phyloP scores from a whole-genome alignment of 2,329 filamentous ascomycete genomes.

The Colletotrichum truncatum region DNA sequence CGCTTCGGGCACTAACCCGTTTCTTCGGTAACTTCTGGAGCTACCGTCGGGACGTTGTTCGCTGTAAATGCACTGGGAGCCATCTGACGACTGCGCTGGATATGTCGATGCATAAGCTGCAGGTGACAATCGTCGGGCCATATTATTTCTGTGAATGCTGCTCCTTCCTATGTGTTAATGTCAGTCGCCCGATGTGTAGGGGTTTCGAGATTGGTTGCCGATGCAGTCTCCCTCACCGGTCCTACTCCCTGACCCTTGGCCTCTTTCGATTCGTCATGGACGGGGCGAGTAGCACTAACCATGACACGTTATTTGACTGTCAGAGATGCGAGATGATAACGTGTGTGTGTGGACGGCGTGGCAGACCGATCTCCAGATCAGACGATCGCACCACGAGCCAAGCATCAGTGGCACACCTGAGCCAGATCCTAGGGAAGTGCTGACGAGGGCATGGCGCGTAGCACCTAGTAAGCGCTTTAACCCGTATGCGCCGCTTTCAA shows the following conservation, averaged over 20 bases:
- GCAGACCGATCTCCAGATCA: conserved; percentile 33
- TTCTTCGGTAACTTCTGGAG: conserved; percentile 20
- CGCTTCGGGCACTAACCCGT: conserved; percentile 19
- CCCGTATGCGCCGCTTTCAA: not conserved
- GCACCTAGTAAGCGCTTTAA: conserved; percentile 5
- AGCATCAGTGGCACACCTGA: conserved; percentile 18
- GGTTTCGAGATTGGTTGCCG: not conserved
- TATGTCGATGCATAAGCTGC: not conserved
- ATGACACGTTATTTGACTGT: conserved; percentile 6
- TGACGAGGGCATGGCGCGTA: conserved; percentile 2
- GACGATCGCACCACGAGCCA: conserved; percentile 30
- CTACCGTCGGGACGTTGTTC: conserved; percentile 13
- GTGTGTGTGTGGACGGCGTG: conserved; percentile 25
- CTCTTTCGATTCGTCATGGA: conserved; percentile 5
- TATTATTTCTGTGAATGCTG: not conserved
- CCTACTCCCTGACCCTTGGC: not conserved
- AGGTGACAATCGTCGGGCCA: not conserved
- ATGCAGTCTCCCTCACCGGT: conserved; percentile 19
- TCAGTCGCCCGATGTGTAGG: not conserved
- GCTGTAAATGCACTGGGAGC: not conserved
- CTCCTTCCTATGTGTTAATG: not conserved
- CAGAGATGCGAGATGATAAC: conserved; percentile 21
- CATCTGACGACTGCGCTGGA: not conserved
- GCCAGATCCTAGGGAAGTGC: conserved; percentile 19
- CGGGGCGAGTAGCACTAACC: not conserved